Evolutionary conservation across 2,329 filamentous ascomycete species (phyloP), one percentile per base, ranked within the genome.

Genomic region (Penicillium brevicompactum): DNA sequence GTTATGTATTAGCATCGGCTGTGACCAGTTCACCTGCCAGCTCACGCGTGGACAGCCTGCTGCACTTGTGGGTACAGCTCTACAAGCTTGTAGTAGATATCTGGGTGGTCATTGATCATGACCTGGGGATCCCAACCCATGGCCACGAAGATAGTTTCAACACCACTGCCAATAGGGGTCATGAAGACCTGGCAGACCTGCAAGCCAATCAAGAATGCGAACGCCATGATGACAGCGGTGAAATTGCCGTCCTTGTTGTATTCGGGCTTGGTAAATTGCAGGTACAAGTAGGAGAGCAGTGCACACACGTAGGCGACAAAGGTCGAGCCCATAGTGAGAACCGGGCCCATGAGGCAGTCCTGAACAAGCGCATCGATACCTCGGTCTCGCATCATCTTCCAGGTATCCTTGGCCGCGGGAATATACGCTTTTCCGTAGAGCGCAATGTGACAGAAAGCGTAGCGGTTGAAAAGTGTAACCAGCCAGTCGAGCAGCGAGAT

Each of bases 101-200:
- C 91, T 0, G 87, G 86, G 72, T 96, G 92, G 53, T 94, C 87
- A 41, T 84, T 80, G 70, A 91, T 88, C 78, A 96, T 78, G 8
- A 93, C 89, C 51, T 78, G 73, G 8, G 83, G 83, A 70, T 85
- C 83, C 83, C 84, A 87, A 2, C 82, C 84, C 72, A 81, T 82
- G 2, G 91, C 92, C 0, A 96, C 91, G 65, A 97, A 97, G 58
- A 96, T 90, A 0, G 92, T 95, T 63, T 96, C 90, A 59, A 96
- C 85, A n/a, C 93, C 93, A 66, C 88, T 92, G 60, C 87, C 87
- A 53, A 97, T 80, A 1, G 93, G 93, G 0, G 90, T 93, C 32
- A 93, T 90, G 76, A 97, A 95, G 60, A 96, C 85, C 72, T 95
- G 89, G 71, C 88, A 89, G 57, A 97, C 89, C 73, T 97, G 93